These are phyloP conservation scores for Botrytis deweyae DNA, from an alignment of 2,329 filamentous ascomycete genomes.

Conservation along the genomic window DNA sequence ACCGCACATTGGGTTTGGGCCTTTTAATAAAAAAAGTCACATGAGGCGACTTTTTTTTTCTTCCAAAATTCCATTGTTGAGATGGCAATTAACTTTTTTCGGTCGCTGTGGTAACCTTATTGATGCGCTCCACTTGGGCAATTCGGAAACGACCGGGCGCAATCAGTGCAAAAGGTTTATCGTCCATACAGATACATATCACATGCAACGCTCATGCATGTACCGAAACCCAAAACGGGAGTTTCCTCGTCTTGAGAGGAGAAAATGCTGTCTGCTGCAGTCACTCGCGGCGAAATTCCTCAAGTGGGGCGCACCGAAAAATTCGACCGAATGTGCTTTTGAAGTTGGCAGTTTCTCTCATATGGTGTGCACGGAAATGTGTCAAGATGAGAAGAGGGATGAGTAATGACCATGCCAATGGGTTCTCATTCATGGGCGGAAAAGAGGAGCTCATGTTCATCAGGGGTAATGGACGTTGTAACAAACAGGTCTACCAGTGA, in stretches of 20 bases:
- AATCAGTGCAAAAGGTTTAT: background rate
- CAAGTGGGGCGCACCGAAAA: constrained; percentile 9
- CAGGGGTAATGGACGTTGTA: background rate
- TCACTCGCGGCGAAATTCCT: background rate
- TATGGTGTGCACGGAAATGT: background rate
- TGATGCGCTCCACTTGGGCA: constrained; percentile 7
- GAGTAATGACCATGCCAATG: background rate
- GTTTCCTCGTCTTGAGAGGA: background rate
- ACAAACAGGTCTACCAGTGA: background rate
- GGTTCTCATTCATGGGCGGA: background rate
- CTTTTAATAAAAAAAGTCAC: background rate
- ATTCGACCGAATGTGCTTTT: constrained; percentile 11
- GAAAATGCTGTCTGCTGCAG: background rate
- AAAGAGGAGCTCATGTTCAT: background rate
- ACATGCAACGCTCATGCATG: constrained; percentile 14
- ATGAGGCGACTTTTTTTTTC: background rate
- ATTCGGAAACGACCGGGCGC: background rate
- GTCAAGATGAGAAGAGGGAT: background rate
- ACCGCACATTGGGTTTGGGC: background rate
- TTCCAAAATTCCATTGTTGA: background rate
- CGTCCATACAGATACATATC: background rate
- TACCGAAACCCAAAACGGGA: constrained; percentile 9
- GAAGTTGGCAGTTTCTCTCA: background rate
- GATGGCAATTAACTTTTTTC: background rate
- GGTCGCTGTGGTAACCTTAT: background rate